phyloP scores from a whole-genome alignment of 2,329 filamentous ascomycete species.

The Pseudogymnoascus sp. region DNA sequence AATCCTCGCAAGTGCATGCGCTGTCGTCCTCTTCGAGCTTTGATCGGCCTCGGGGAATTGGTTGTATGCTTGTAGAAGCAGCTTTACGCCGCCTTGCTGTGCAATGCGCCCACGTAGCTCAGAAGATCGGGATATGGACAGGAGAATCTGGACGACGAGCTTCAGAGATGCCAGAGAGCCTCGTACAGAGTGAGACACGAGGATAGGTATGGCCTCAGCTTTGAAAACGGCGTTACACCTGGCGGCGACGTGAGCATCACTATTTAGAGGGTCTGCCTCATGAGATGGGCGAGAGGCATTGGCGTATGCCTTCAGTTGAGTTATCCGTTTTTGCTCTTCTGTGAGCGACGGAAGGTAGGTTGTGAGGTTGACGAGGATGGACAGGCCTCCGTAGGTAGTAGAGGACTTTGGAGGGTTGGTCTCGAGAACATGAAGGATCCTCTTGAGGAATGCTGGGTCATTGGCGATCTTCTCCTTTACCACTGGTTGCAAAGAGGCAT shows the following conservation, averaged over 20 bases:
- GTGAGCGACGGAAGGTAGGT: slow-evolving; percentile 67
- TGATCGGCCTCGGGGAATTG: slow-evolving; percentile 47
- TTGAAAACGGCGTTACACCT: slow-evolving; percentile 74
- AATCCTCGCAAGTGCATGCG: slow-evolving; percentile 74
- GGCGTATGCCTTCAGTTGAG: slow-evolving; percentile 87
- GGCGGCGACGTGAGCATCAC: slow-evolving; percentile 63
- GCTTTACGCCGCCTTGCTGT: slow-evolving; percentile 86
- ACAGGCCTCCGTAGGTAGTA: slow-evolving; percentile 75
- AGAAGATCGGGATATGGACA: slow-evolving; percentile 65
- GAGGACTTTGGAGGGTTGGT: slow-evolving; percentile 55
- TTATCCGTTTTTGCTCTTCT: slow-evolving; percentile 88
- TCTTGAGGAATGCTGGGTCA: slow-evolving; percentile 59
- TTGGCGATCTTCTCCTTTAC: slow-evolving; percentile 73
- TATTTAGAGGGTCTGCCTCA: slow-evolving; percentile 58
- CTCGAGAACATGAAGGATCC: slow-evolving; percentile 55
- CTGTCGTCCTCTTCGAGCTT: slow-evolving; percentile 48
- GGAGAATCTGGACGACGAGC: slow-evolving; percentile 67
- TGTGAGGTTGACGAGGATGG: slow-evolving; percentile 77
- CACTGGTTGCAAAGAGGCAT: slow-evolving; percentile 75
- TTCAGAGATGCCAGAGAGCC: slow-evolving; percentile 61
- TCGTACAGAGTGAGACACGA: slow-evolving; percentile 67
- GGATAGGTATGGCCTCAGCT: slow-evolving; percentile 64
- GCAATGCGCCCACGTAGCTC: slow-evolving; percentile 70
- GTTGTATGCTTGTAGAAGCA: slow-evolving; percentile 64
- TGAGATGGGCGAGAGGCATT: slow-evolving; percentile 65